These are phyloP conservation scores for Marvania coccoides DNA, from an alignment of 139 green algal genomes.

Conservation along the genomic window DNA sequence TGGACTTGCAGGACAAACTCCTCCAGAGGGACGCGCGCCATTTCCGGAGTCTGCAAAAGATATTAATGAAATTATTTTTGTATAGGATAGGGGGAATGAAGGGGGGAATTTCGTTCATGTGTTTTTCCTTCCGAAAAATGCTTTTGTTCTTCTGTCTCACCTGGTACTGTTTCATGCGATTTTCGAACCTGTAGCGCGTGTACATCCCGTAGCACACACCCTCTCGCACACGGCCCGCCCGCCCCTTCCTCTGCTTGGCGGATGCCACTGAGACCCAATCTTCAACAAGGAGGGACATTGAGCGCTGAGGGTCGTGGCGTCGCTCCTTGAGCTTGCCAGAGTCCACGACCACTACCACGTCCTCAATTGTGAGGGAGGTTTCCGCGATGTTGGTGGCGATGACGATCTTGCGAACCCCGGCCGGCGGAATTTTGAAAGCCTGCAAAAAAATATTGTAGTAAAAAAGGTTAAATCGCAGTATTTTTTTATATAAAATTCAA, in stretches of 20 bases:
- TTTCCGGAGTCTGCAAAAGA: conserved; percentile 68
- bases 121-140: too few species aligned
- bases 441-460: conserved; percentile 9
- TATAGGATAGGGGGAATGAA: background rate
- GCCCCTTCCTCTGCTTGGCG: conserved; percentile 21
- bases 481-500: background rate
- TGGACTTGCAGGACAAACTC: conserved; percentile 85
- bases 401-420: conserved; percentile 74
- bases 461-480: background rate
- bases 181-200: conserved; percentile 57
- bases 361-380: conserved; percentile 93
- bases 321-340: conserved; percentile 73
- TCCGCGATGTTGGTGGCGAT: conserved; percentile 97
- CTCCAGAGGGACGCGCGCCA: conserved; percentile 86
- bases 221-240: conserved; percentile 77
- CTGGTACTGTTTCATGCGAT: conserved; percentile 57
- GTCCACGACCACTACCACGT: conserved; percentile 91
- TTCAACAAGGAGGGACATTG: conserved; percentile 74
- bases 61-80: background rate
- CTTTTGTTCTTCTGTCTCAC: too few species aligned
- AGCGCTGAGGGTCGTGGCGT: conserved; percentile 51
- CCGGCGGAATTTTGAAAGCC: conserved; percentile 28
- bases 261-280: conserved; percentile 64
- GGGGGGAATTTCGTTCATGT: too few species aligned
- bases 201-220: conserved; percentile 77